Conservation (phyloP, 345 rosid species). For the Syzygium aromaticum region DNA sequence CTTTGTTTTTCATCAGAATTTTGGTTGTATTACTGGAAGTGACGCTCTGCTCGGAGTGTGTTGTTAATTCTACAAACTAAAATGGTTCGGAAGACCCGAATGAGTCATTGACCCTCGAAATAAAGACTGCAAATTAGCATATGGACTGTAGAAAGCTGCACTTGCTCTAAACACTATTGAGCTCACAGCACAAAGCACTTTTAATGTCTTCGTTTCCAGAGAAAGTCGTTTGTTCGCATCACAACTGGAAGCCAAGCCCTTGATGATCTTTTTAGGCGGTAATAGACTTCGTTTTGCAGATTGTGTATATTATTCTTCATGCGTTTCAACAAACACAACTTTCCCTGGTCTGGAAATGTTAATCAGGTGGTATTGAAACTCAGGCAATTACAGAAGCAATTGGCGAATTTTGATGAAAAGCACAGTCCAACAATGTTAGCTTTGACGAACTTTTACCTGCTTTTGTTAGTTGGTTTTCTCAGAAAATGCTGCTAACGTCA, state of each 20-base stretch:
- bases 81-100: not conserved
- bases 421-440: too few species aligned
- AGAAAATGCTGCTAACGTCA: too few species aligned
- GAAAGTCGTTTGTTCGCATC: not conserved
- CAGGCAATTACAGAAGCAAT: too few species aligned
- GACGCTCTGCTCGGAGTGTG: slow-evolving; percentile 83
- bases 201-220: not conserved
- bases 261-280: too few species aligned
- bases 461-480: too few species aligned
- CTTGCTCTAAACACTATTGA: not conserved
- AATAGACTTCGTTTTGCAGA: too few species aligned
- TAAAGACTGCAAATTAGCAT: not conserved
- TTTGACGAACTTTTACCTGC: too few species aligned
- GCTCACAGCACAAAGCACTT: not conserved
- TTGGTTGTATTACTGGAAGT: slow-evolving; percentile 77
- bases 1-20: not conserved
- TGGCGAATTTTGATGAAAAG: too few species aligned
- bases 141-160: not conserved
- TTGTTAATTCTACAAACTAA: not conserved
- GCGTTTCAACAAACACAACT: too few species aligned
- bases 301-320: too few species aligned
- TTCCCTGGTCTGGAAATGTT: too few species aligned
- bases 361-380: too few species aligned
- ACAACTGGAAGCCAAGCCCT: not conserved
- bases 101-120: not conserved